Percentiles rank a stretch among this genome's conserved stretches.
Evolutionary conservation across 2,329 filamentous ascomycete species (phyloP).

Genomic region (Triangularia verruculosa): DNA sequence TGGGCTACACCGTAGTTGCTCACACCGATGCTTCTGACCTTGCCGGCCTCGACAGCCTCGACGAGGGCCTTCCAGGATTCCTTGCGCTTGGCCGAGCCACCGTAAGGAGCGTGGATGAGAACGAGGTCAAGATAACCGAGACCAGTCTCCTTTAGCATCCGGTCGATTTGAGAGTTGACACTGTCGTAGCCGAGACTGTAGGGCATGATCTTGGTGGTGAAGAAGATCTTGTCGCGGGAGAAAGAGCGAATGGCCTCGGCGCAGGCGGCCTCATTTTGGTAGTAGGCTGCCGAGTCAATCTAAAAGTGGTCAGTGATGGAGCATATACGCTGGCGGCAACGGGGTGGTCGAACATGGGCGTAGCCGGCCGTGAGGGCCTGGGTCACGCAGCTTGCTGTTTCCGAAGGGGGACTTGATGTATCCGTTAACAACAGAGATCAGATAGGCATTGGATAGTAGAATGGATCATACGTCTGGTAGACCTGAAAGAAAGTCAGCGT

Average conservation of each 20-base stretch:
- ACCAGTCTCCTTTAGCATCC: slow-evolving; percentile 59
- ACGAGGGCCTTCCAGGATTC: slow-evolving; percentile 61
- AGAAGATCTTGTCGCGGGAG: slow-evolving; percentile 51
- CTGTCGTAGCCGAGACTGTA: slow-evolving; percentile 54
- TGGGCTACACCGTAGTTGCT: slow-evolving; percentile 65
- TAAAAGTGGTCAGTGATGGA: slow-evolving; percentile 22
- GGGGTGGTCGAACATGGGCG: slow-evolving; percentile 44
- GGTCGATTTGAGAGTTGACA: slow-evolving; percentile 61
- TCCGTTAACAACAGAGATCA: not conserved
- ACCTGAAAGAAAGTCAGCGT: not conserved
- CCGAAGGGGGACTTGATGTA: slow-evolving; percentile 33
- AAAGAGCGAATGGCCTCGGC: slow-evolving; percentile 42
- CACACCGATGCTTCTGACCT: slow-evolving; percentile 60
- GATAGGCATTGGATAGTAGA: not conserved
- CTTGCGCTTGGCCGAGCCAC: slow-evolving; percentile 53
- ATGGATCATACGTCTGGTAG: slow-evolving; percentile 8
- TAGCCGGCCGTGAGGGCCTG: slow-evolving; percentile 52
- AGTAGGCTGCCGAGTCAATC: slow-evolving; percentile 53
- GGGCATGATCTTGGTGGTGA: slow-evolving; percentile 55
- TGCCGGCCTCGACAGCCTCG: slow-evolving; percentile 60
- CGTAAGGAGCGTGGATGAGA: slow-evolving; percentile 61
- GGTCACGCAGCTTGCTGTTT: slow-evolving; percentile 39
- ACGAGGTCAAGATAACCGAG: slow-evolving; percentile 67
- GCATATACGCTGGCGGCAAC: not conserved
- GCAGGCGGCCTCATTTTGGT: slow-evolving; percentile 49